Evolutionary conservation across 2,329 filamentous ascomycete species (phyloP), one percentile per base, ranked within the genome.

Genomic region (Fusarium coffeatum): DNA sequence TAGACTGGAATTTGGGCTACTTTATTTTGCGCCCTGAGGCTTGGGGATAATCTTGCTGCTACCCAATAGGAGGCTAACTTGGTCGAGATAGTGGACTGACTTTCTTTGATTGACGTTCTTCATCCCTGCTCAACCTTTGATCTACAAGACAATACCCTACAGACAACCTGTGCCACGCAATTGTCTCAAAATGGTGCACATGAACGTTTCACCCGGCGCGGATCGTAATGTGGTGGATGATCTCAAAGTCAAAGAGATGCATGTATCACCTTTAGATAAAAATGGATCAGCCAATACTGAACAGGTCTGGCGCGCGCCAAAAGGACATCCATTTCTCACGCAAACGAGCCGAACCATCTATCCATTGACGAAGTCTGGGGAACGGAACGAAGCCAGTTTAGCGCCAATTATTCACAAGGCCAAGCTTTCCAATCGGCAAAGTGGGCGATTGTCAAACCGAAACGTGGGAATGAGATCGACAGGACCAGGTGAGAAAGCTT

Each of bases 141-240:
- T 57, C 41, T 45, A 20, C 49, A 42, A 49, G 53, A 37, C 20
- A 12, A 50, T 46, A 58, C 59, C 61, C 67, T 59, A 64, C 53
- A 48, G 37, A 56, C 32, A 49, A 41, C 16, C 34, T n/a, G 64
- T 71, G 68, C 64, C 68, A 62, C 68, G 55, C 68, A 71, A 66
- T 47, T 65, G 68, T 71, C 64, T 71, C 68, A 45, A 71, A 43
- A 62, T 57, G 43, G 68, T 48, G 45, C 45, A 68, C 51, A 47
- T 51, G 41, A 49, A 34, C 59, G 68, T 71, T 71, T 71, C 68
- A 71, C 64, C 13, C 49, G 22, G 20, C 68, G 68, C 53, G 68
- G 68, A 69, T 71, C 68, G 40, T 22, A 71, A 71, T 71, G 64
- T 69, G 68, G 23, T 54, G 45, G 34, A 34, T 25, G 40, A 64